Percentiles rank a stretch among this genome's conserved stretches.
These are phyloP conservation scores for Mortierella sp. DNA, from an alignment of 371 early-diverging fungal genomes.

Conservation along the genomic window DNA sequence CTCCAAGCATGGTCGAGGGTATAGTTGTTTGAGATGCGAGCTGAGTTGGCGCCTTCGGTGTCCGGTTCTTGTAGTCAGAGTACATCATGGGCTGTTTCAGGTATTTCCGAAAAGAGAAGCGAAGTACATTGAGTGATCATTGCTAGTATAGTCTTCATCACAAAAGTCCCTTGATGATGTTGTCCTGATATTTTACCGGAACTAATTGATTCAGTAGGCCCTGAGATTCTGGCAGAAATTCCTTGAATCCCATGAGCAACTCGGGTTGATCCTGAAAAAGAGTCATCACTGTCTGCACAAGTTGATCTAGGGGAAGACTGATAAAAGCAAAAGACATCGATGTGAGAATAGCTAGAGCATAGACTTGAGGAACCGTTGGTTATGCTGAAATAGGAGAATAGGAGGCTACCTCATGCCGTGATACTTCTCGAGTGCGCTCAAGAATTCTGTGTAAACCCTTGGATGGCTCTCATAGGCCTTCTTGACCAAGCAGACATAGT, in stretches of 20 bases:
- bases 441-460: conserved; percentile 41
- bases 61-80: conserved; percentile 16
- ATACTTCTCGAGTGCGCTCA: conserved; percentile 39
- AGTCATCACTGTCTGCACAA: conserved; percentile 53
- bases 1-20: conserved; percentile 15
- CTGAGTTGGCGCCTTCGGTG: conserved; percentile 1
- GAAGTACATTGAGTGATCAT: not conserved
- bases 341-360: not conserved
- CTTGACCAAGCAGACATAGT: conserved; percentile 51
- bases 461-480: conserved; percentile 51
- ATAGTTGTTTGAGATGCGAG: conserved; percentile 1
- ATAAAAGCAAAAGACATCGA: not conserved
- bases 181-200: conserved; percentile 22
- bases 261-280: conserved; percentile 58
- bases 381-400: not conserved
- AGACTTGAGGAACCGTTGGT: not conserved
- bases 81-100: conserved; percentile 51
- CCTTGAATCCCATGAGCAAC: conserved; percentile 51
- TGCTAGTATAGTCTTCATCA: not conserved
- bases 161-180: not conserved
- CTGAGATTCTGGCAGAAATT: conserved; percentile 52
- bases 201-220: conserved; percentile 51
- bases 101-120: not conserved
- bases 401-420: conserved; percentile 32
- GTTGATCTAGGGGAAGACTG: conserved; percentile 37